phyloP scores from a whole-genome alignment of 2,329 filamentous ascomycete genomes.

The Dissoconium aciculare region DNA sequence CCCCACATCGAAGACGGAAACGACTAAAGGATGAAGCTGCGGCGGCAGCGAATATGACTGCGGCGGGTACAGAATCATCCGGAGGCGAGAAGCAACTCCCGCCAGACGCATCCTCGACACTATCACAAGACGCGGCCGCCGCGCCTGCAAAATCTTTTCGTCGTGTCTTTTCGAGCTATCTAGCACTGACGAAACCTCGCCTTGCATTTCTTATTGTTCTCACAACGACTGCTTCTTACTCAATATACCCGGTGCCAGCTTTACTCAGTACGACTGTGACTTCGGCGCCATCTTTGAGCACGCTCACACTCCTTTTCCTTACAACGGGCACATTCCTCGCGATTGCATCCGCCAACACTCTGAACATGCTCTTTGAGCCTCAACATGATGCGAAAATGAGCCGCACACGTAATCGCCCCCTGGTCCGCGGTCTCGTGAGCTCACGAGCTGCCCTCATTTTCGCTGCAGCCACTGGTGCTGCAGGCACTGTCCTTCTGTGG shows the following conservation, averaged over 20 bases:
- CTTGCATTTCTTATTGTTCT: slow-evolving; percentile 84
- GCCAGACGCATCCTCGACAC: slow-evolving; percentile 45
- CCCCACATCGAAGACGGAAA: slow-evolving; percentile 22
- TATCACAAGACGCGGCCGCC: slow-evolving; percentile 42
- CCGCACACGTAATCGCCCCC: slow-evolving; percentile 76
- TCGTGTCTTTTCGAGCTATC: slow-evolving; percentile 61
- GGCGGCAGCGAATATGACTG: slow-evolving; percentile 8
- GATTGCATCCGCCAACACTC: slow-evolving; percentile 77
- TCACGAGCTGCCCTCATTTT: slow-evolving; percentile 60
- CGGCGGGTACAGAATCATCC: too few relatives aligned
- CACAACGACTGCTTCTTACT: slow-evolving; percentile 79
- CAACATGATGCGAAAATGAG: slow-evolving; percentile 84
- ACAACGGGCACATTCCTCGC: slow-evolving; percentile 73
- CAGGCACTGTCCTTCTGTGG: slow-evolving; percentile 61
- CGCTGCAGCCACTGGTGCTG: slow-evolving; percentile 54
- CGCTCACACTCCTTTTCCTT: slow-evolving; percentile 81
- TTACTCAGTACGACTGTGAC: slow-evolving; percentile 59
- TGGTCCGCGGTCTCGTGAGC: slow-evolving; percentile 68
- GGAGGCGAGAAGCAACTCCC: slow-evolving; percentile 28
- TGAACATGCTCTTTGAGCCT: slow-evolving; percentile 96
- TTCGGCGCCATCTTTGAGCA: slow-evolving; percentile 62
- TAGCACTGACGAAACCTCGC: slow-evolving; percentile 89
- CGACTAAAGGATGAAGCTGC: slow-evolving; percentile 18
- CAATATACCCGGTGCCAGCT: slow-evolving; percentile 80
- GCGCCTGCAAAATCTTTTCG: slow-evolving; percentile 43